Conservation (phyloP, 257 asterid genomes). For the Fraxinus excelsior region DNA sequence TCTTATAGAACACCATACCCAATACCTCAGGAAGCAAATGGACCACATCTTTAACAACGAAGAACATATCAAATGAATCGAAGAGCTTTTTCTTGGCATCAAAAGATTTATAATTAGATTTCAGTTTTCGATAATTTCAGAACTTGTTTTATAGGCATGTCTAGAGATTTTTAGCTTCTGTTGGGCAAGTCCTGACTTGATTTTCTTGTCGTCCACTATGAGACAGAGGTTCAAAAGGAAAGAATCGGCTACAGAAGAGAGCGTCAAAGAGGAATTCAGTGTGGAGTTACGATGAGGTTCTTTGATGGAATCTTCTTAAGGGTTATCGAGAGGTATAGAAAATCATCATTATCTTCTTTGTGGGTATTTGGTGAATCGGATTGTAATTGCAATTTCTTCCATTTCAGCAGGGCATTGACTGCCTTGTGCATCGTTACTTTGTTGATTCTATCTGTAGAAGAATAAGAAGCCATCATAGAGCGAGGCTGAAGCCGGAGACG, state of each 20-base stretch:
- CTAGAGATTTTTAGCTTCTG: conserved; percentile 40
- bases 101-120: conserved; percentile 61
- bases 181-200: conserved; percentile 52
- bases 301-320: conserved; percentile 58
- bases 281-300: conserved; percentile 39
- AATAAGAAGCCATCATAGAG: conserved; percentile 29
- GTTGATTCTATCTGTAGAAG: conserved; percentile 29
- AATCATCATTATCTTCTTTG: conserved; percentile 46
- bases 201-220: conserved; percentile 64
- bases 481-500: background rate
- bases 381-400: conserved; percentile 48
- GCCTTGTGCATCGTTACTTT: conserved; percentile 44
- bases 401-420: conserved; percentile 71
- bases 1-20: conserved; percentile 77
- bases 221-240: conserved; percentile 49
- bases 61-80: conserved; percentile 58
- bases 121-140: conserved; percentile 70
- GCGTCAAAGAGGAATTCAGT: conserved; percentile 56
- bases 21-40: conserved; percentile 55
- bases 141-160: conserved; percentile 41
- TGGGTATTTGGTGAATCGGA: conserved; percentile 14
- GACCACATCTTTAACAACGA: conserved; percentile 44
- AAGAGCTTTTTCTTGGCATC: conserved; percentile 53
- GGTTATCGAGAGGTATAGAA: conserved; percentile 67
- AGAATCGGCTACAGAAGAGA: conserved; percentile 36